Percentiles rank a stretch among this genome's conserved stretches.
Conservation (phyloP, 768 basidiomycete species). For the Cystobasidium tubakii region DNA sequence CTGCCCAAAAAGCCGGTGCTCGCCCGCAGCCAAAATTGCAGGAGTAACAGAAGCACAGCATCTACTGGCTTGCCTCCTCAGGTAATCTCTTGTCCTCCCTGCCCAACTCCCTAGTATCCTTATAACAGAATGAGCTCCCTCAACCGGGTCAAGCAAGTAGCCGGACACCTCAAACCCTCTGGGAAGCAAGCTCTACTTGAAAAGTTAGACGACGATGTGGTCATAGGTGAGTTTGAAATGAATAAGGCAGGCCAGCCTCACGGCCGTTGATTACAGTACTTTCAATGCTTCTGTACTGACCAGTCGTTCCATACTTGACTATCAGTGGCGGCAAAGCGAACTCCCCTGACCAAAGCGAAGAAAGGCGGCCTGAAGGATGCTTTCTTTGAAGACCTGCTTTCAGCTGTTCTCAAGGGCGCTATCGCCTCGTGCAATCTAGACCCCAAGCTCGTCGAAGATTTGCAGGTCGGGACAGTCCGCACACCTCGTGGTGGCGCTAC, state of each 20-base stretch:
- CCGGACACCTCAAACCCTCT: neutral
- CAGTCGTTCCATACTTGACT: neutral
- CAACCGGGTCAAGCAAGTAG: conserved; percentile 12
- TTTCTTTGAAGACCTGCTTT: conserved; percentile 31
- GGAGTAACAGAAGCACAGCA: too few species aligned
- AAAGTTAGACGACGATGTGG: conserved; percentile 20
- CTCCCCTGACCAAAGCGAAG: conserved; percentile 21
- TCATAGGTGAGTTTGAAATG: conserved; percentile 10
- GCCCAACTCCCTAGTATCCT: neutral
- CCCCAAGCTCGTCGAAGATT: conserved; percentile 4
- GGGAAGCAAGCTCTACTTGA: conserved; percentile 20
- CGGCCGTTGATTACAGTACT: too few species aligned
- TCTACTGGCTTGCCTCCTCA: neutral
- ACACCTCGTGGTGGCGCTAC: conserved; percentile 25
- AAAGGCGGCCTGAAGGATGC: conserved; percentile 32
- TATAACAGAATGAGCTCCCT: neutral
- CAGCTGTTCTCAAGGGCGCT: conserved; percentile 10
- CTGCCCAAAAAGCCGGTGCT: too few species aligned
- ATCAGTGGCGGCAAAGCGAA: conserved; percentile 22
- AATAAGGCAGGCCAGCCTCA: neutral
- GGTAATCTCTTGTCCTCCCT: neutral
- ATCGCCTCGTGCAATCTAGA: neutral
- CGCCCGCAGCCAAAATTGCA: too few species aligned
- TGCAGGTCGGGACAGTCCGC: conserved; percentile 24
- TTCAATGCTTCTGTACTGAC: too few species aligned